phyloP scores from a whole-genome alignment of 306 rosid species.

The Sesbania bispinosa region DNA sequence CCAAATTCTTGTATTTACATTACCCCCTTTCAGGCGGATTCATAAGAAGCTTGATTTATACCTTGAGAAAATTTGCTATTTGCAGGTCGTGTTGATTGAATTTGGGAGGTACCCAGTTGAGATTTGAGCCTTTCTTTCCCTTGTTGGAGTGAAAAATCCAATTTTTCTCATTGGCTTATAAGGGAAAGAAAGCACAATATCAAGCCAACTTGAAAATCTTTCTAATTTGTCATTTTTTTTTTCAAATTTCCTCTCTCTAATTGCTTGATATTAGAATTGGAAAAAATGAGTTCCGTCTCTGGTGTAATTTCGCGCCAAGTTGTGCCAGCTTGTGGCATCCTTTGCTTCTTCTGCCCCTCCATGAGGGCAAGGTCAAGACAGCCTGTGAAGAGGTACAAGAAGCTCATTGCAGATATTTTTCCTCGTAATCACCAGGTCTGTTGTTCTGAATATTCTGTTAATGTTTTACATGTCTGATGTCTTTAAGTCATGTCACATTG shows the following conservation, averaged over 20 bases:
- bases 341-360: conserved; percentile 87
- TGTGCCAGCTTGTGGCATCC: conserved; percentile 83
- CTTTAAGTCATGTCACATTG: conserved; percentile 4
- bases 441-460: conserved; percentile 1
- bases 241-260: no score
- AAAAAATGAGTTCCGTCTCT: conserved; percentile 61
- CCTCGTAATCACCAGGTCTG: conserved; percentile 87
- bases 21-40: background rate
- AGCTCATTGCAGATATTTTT: conserved; percentile 86
- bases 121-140: conserved; percentile 62
- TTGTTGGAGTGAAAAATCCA: conserved; percentile 32
- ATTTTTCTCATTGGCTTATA: conserved; percentile 31
- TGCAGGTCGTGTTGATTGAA: conserved; percentile 47
- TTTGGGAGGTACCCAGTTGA: conserved; percentile 32
- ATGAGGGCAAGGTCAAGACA: conserved; percentile 94
- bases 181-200: conserved; percentile 58
- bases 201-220: conserved; percentile 9
- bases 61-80: conserved; percentile 18
- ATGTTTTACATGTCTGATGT: background rate
- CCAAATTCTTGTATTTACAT: conserved; percentile 16
- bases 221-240: no score
- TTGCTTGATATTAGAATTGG: background rate
- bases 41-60: background rate
- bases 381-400: conserved; percentile 99
- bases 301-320: conserved; percentile 92